Evolutionary conservation across 2,329 filamentous ascomycete species (phyloP), one percentile per base, ranked within the genome.

Genomic region (Simplicillium sp.): DNA sequence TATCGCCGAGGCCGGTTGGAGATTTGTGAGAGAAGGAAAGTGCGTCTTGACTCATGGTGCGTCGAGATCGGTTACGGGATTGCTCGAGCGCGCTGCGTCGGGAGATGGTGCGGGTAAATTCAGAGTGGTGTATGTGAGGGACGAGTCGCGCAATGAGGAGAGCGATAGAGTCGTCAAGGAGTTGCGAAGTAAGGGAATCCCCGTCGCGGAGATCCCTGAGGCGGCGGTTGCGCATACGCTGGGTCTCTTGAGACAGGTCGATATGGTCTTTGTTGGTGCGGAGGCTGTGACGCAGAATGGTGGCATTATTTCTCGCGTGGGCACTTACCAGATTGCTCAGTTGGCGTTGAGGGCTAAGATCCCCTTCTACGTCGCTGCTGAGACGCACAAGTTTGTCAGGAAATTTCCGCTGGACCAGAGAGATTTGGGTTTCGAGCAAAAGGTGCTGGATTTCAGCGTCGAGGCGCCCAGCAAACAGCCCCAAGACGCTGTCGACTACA

Each of bases 321-420:
- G 90, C 39, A 80, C 76, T 3, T 90, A 86, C 51, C 88, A 95
- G 66, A 82, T 97, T 51, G 89, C 87, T 2, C 68, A 87, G 50
- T 67, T 96, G 39, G 88, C 89, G 5, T 81, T 82, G 53, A 59
- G 63, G 20, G 69, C 69, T 35, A 77, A 81, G 32, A 81, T 86
- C 47, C 84, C 84, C 0, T 87, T 97, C 51, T 95, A 94, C 55
- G 88, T 95, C 14, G 88, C 92, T 5, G 84, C 84, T 1, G 92
- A 98, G 67, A 94, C 86, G 53, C 92, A 98, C 70, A 98, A 98
- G 66, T 96, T 98, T 57, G 87, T 94, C 36, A 76, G 88, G 53
- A 73, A 92, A 41, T 92, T 89, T 53, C 87, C 90, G 1, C 66
- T 92, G 16, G 80, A 82, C 47, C 87, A 95, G 62, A 78, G 82